These are phyloP conservation scores for Seiridium unicorne DNA, from an alignment of 2,329 filamentous ascomycete genomes.

Conservation along the genomic window DNA sequence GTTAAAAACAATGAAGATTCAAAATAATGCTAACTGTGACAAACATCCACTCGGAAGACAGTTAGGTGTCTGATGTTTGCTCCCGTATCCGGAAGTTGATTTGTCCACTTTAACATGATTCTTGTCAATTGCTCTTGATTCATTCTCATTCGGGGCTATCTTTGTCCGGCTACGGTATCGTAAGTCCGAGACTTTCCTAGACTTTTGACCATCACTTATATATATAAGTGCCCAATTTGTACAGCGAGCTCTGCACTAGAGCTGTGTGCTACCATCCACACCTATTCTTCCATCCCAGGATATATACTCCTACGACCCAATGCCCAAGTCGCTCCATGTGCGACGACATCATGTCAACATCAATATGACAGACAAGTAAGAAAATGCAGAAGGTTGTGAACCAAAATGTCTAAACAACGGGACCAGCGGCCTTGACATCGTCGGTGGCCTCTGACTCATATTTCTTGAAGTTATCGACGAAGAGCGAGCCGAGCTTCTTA, in stretches of 20 bases:
- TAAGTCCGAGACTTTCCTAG: not conserved
- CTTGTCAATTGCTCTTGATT: not conserved
- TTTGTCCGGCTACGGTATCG: not conserved
- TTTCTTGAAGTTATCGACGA: slow-evolving; percentile 98
- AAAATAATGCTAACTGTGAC: too few species aligned
- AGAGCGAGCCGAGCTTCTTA: slow-evolving; percentile 83
- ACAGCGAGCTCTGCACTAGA: slow-evolving; percentile 9
- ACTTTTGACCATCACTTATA: not conserved
- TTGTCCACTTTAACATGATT: not conserved
- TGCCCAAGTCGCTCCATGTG: not conserved
- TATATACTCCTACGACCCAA: not conserved
- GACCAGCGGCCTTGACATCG: slow-evolving; percentile 71
- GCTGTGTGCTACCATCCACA: not conserved
- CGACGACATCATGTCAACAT: not conserved
- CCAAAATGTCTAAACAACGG: slow-evolving; percentile 29
- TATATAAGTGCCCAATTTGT: not conserved
- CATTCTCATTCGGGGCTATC: not conserved
- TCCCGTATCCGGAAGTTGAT: too few species aligned
- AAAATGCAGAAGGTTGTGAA: not conserved
- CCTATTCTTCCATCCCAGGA: not conserved
- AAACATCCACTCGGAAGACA: too few species aligned
- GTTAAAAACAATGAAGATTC: too few species aligned
- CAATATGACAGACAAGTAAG: not conserved
- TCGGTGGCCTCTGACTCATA: slow-evolving; percentile 81
- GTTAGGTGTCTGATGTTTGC: too few species aligned